A percentile compares a stretch with the other conserved stretches of the same genome.
These are phyloP conservation scores for Penicillium sp. DNA, from an alignment of 2,329 filamentous ascomycete species.

Conservation along the genomic window DNA sequence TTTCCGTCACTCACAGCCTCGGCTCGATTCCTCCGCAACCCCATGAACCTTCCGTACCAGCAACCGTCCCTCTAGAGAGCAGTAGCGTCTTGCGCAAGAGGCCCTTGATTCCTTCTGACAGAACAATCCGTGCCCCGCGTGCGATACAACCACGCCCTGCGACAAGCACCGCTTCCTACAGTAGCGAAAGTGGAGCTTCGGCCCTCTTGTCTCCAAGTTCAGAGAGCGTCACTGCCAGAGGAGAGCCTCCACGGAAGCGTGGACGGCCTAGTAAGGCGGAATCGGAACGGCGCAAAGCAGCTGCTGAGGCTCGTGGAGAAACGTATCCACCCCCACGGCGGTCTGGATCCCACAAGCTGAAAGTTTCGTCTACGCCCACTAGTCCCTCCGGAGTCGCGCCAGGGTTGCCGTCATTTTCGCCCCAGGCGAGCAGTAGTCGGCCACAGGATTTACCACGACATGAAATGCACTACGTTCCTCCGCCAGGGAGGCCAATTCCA, in stretches of 20 bases:
- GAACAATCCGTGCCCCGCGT: conserved; percentile 28
- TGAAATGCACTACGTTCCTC: no score
- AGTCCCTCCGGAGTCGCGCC: conserved; percentile 26
- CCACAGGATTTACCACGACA: no score
- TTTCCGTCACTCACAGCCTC: no score
- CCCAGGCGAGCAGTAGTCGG: no score
- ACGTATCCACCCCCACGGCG: conserved; percentile 31
- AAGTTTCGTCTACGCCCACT: conserved; percentile 25
- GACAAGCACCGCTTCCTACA: conserved; percentile 26
- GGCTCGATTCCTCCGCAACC: no score
- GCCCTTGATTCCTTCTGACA: conserved; percentile 26
- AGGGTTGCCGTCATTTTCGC: conserved; percentile 16
- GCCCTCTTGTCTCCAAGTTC: conserved; percentile 30
- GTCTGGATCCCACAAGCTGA: conserved; percentile 20
- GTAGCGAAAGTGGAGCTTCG: conserved; percentile 28
- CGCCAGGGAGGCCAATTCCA: no score
- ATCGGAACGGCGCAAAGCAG: conserved; percentile 33
- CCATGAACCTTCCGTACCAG: conserved; percentile 25
- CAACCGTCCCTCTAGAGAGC: no score
- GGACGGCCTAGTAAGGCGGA: conserved; percentile 38
- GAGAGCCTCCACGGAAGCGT: conserved; percentile 35
- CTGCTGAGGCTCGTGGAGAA: conserved; percentile 35
- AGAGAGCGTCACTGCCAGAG: conserved; percentile 22
- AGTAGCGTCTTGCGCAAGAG: conserved; percentile 26
- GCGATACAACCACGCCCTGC: conserved; percentile 36